These are phyloP conservation scores for Didymella sp. DNA, from an alignment of 2,329 filamentous ascomycete genomes.

Conservation along the genomic window DNA sequence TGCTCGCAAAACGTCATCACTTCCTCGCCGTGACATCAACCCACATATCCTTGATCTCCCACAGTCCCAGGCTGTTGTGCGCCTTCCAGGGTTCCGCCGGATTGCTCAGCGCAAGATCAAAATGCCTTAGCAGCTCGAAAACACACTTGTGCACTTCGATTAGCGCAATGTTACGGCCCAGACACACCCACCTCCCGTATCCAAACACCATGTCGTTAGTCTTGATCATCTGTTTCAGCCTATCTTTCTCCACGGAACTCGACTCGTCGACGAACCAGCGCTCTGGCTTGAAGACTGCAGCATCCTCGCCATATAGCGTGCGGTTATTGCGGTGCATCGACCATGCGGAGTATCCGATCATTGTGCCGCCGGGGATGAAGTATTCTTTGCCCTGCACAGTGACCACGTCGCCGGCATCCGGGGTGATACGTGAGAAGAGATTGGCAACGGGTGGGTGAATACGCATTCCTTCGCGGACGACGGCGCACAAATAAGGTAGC, in stretches of 20 bases:
- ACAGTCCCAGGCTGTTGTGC: constrained; percentile 38
- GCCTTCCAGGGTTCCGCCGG: constrained; percentile 41
- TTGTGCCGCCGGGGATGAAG: constrained; percentile 45
- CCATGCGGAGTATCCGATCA: constrained; percentile 45
- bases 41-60: constrained; percentile 43
- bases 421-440: constrained; percentile 42
- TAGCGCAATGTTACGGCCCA: constrained; percentile 44
- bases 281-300: constrained; percentile 57
- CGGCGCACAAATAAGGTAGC: constrained; percentile 56
- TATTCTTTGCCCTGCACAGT: constrained; percentile 35
- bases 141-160: constrained; percentile 52
- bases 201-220: constrained; percentile 49
- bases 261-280: constrained; percentile 53
- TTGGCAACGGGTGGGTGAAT: constrained; percentile 53
- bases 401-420: constrained; percentile 43
- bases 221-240: constrained; percentile 40
- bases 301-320: constrained; percentile 49
- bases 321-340: constrained; percentile 44
- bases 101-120: constrained; percentile 43
- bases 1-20: not conserved
- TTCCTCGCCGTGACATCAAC: constrained; percentile 37
- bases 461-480: constrained; percentile 57
- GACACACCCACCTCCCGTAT: constrained; percentile 46
- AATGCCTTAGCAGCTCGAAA: constrained; percentile 50
- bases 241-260: constrained; percentile 29